A percentile compares a stretch with the other conserved stretches of the same genome.
These are phyloP conservation scores for Coprinopsis sp. DNA, from an alignment of 768 basidiomycete species.

Conservation along the genomic window DNA sequence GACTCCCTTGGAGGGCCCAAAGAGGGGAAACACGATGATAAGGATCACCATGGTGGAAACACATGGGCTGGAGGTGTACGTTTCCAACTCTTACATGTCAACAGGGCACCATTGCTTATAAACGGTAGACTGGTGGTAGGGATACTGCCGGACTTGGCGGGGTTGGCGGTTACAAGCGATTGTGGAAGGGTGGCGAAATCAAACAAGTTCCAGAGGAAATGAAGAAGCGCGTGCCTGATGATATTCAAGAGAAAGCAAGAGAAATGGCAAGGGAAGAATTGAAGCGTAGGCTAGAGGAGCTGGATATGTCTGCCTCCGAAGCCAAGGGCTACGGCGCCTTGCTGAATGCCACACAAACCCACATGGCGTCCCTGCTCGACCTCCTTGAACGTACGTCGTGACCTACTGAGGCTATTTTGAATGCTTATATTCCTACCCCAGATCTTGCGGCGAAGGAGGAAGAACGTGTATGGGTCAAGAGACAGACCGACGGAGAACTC, in stretches of 20 bases:
- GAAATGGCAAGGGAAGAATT: constrained; percentile 66
- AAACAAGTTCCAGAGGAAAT: constrained; percentile 32
- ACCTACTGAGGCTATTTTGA: not conserved
- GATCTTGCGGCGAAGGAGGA: constrained; percentile 67
- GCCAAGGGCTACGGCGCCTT: constrained; percentile 53
- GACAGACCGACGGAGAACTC: constrained; percentile 67
- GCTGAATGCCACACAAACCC: constrained; percentile 50
- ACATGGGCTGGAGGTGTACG: constrained; percentile 63
- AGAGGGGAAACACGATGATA: constrained; percentile 58
- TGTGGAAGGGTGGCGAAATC: constrained; percentile 60
- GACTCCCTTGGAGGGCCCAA: constrained; percentile 51
- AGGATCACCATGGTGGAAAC: constrained; percentile 59
- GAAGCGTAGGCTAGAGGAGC: constrained; percentile 53
- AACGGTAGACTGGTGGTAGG: constrained; percentile 52
- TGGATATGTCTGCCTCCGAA: constrained; percentile 53
- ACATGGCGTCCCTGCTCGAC: constrained; percentile 56
- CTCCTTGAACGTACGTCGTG: constrained; percentile 54
- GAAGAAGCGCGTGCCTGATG: constrained; percentile 56
- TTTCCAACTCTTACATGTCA: constrained; percentile 2
- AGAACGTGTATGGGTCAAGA: constrained; percentile 67
- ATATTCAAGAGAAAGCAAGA: constrained; percentile 57
- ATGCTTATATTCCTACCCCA: constrained; percentile 19
- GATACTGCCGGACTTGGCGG: constrained; percentile 67
- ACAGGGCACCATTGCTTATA: not conserved
- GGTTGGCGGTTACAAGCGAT: constrained; percentile 61